Percentiles rank a stretch among this genome's conserved stretches.
phyloP scores from a whole-genome alignment of 352 stramenopile species.

The Blastocystis sp. region DNA sequence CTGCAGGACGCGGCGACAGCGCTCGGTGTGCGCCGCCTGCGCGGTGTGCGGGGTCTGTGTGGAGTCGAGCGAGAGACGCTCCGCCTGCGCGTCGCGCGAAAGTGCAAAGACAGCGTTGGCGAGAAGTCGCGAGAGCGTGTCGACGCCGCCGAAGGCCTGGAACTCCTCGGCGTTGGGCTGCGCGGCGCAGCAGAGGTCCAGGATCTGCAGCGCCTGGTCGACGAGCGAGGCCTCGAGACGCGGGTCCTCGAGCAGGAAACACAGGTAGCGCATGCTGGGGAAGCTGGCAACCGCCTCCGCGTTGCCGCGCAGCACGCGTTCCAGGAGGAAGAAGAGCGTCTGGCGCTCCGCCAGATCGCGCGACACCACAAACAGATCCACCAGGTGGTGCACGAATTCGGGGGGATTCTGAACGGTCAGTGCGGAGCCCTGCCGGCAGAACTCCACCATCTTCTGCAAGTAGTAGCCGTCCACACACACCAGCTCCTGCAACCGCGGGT shows the following conservation, averaged over 20 bases:
- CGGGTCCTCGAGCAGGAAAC: slow-evolving; percentile 29
- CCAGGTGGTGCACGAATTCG: slow-evolving; percentile 3
- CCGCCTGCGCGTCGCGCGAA: not conserved
- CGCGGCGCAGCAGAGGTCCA: not conserved
- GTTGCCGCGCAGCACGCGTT: not conserved
- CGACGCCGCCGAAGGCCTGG: not conserved
- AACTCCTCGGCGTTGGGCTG: slow-evolving; percentile 1
- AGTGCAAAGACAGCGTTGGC: not conserved
- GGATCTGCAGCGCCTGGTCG: not conserved
- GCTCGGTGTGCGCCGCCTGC: not conserved
- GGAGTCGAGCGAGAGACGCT: not conserved
- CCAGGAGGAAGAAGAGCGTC: not conserved
- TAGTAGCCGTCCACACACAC: slow-evolving; percentile 48
- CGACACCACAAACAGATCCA: slow-evolving; percentile 24
- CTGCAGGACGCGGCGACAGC: not conserved
- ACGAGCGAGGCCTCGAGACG: not conserved
- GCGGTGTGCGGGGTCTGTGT: not conserved
- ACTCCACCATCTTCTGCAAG: not conserved
- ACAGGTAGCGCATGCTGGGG: slow-evolving; percentile 15
- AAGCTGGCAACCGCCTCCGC: not conserved
- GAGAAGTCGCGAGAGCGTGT: not conserved
- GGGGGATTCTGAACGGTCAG: not conserved
- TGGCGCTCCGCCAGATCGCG: not conserved
- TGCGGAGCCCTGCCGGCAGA: not conserved
- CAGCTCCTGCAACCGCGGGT: not conserved